Conservation (phyloP, 345 rosid genomes). For the Trapa incisa region DNA sequence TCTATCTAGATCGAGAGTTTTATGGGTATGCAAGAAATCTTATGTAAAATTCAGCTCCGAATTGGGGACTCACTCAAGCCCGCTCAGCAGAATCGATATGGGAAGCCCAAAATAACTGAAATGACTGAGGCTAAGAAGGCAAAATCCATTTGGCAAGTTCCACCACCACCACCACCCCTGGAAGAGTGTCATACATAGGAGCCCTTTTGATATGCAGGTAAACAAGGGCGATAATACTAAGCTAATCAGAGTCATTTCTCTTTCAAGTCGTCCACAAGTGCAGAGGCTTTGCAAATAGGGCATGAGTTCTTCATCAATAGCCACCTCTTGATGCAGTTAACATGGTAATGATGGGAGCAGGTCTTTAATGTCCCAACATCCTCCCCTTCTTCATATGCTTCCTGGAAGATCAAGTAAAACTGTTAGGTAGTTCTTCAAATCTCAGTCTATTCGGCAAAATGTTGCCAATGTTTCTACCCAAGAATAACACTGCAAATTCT, state of each 20-base stretch:
- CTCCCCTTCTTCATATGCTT: slow-evolving; percentile 56
- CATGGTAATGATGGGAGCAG: slow-evolving; percentile 76
- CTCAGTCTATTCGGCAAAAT: too few relatives aligned
- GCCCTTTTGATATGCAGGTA: not conserved
- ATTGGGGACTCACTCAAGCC: slow-evolving; percentile 4
- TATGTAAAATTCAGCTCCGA: not conserved
- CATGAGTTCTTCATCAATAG: slow-evolving; percentile 70
- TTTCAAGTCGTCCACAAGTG: slow-evolving; percentile 12
- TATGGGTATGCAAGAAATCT: too few relatives aligned
- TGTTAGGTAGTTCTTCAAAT: not conserved
- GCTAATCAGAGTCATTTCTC: slow-evolving; percentile 8
- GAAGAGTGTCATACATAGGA: not conserved
- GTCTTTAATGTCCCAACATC: slow-evolving; percentile 36
- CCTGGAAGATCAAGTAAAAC: slow-evolving; percentile 29
- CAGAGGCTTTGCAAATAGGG: slow-evolving; percentile 78
- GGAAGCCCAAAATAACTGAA: slow-evolving; percentile 24
- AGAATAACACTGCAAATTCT: too few relatives aligned
- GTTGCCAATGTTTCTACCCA: too few relatives aligned
- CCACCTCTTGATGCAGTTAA: slow-evolving; percentile 70
- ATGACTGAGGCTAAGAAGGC: slow-evolving; percentile 7
- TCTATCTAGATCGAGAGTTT: too few relatives aligned
- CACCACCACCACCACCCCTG: not conserved
- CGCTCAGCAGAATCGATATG: slow-evolving; percentile 11
- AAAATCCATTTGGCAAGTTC: slow-evolving; percentile 15
- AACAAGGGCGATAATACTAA: not conserved